These are phyloP conservation scores for Ramichloridium luteum DNA, from an alignment of 2,329 filamentous ascomycete genomes.

Conservation along the genomic window DNA sequence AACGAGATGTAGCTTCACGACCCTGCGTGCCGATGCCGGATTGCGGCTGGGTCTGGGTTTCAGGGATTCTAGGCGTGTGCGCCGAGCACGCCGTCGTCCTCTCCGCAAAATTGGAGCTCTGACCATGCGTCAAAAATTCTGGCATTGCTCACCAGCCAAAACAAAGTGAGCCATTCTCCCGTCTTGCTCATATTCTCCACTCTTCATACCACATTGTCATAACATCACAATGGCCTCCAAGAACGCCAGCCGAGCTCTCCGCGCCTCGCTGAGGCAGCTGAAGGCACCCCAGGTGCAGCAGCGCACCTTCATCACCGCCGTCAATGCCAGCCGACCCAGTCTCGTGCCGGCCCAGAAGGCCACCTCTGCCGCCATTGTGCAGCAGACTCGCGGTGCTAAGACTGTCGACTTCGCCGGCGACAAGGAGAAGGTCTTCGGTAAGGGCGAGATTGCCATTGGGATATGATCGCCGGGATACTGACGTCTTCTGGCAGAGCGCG, in stretches of 20 bases:
- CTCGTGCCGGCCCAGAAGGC: constrained; percentile 35
- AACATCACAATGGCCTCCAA: constrained; percentile 57
- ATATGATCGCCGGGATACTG: constrained; percentile 12
- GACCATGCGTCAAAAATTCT: constrained; percentile 2
- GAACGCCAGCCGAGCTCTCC: constrained; percentile 53
- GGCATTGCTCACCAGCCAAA: constrained; percentile 3
- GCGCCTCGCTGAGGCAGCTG: constrained; percentile 45
- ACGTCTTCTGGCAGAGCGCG: constrained; percentile 57
- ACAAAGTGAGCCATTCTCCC: constrained; percentile 4
- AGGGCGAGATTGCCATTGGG: constrained; percentile 18
- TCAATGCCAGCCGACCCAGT: constrained; percentile 36
- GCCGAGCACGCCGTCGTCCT: no score
- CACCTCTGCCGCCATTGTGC: constrained; percentile 37
- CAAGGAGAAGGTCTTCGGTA: constrained; percentile 91
- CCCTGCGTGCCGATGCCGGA: no score
- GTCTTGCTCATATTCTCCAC: constrained; percentile 4
- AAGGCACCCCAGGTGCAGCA: constrained; percentile 37
- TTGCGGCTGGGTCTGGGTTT: no score
- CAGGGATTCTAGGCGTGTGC: no score
- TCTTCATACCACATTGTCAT: constrained; percentile 2
- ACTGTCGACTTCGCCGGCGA: constrained; percentile 96
- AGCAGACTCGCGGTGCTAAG: constrained; percentile 80
- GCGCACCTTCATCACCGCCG: constrained; percentile 47
- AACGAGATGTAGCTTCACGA: no score
- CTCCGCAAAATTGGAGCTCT: no score